Evolutionary conservation across 1,139 yeast species (phyloP).

Genomic region (Geotrichum klebahnii): DNA sequence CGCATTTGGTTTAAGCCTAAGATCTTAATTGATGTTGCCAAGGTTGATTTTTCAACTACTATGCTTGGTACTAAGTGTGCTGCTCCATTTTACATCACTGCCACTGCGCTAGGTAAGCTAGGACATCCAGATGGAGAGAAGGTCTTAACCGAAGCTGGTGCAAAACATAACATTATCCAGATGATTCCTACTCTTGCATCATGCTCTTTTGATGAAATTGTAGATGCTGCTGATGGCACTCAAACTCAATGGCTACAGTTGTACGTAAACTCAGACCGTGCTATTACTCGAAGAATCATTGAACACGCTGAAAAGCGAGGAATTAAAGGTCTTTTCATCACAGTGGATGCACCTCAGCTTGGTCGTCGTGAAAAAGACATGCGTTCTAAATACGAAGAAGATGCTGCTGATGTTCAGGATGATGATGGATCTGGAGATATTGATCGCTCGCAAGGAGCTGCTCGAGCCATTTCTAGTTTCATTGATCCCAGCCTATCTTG

Average conservation of each 20-base stretch:
- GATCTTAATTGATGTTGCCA: constrained; percentile 67
- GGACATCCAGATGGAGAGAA: constrained; percentile 57
- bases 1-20: constrained; percentile 81
- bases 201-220: constrained; percentile 54
- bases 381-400: constrained; percentile 59
- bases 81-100: constrained; percentile 55
- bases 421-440: constrained; percentile 45
- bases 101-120: constrained; percentile 54
- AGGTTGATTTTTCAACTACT: constrained; percentile 51
- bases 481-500: constrained; percentile 76
- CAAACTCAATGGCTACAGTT: constrained; percentile 88
- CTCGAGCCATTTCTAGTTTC: constrained; percentile 77
- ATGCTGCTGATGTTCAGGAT: constrained; percentile 48
- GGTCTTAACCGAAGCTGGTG: constrained; percentile 50
- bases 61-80: constrained; percentile 48
- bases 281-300: constrained; percentile 56
- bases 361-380: constrained; percentile 81
- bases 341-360: constrained; percentile 91
- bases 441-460: constrained; percentile 77
- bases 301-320: constrained; percentile 73
- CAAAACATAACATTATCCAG: constrained; percentile 47
- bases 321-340: constrained; percentile 71
- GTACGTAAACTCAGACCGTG: constrained; percentile 72
- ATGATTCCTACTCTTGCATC: constrained; percentile 58
- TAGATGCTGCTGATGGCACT: constrained; percentile 44